Conservation (phyloP, 108 stramenopile genomes). For the Stephanodiscus triporus region DNA sequence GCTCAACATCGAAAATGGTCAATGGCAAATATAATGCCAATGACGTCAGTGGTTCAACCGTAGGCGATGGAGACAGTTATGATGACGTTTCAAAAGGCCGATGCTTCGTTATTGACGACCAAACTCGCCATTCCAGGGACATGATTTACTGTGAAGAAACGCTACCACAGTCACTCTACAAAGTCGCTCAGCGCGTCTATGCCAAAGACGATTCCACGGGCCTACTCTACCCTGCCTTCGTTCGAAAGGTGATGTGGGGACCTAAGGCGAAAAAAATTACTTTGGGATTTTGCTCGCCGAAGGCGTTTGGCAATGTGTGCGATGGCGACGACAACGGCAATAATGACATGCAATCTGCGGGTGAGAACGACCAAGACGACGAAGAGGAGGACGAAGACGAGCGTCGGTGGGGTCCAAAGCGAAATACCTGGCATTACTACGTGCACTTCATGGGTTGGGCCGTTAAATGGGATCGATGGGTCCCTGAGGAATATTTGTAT, state of each 20-base stretch:
- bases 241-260: constrained; percentile 58
- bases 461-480: constrained; percentile 86
- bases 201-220: constrained; percentile 63
- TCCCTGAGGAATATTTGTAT: constrained; percentile 53
- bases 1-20: too few species aligned
- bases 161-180: constrained; percentile 17
- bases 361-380: neutral
- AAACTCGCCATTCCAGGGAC: too few species aligned
- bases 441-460: constrained; percentile 82
- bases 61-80: too few species aligned
- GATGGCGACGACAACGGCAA: too few species aligned
- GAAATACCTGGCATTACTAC: constrained; percentile 65
- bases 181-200: constrained; percentile 47
- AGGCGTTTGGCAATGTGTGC: neutral
- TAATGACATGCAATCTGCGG: neutral
- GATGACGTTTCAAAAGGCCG: neutral
- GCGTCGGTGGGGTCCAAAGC: constrained; percentile 15
- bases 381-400: constrained; percentile 17
- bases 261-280: constrained; percentile 31
- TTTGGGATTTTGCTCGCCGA: neutral
- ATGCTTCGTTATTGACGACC: neutral
- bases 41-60: too few species aligned
- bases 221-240: constrained; percentile 60
- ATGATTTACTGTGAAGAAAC: neutral
- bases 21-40: too few species aligned